phyloP scores from a whole-genome alignment of 306 rosid genomes.

The Casuarina equisetifolia region DNA sequence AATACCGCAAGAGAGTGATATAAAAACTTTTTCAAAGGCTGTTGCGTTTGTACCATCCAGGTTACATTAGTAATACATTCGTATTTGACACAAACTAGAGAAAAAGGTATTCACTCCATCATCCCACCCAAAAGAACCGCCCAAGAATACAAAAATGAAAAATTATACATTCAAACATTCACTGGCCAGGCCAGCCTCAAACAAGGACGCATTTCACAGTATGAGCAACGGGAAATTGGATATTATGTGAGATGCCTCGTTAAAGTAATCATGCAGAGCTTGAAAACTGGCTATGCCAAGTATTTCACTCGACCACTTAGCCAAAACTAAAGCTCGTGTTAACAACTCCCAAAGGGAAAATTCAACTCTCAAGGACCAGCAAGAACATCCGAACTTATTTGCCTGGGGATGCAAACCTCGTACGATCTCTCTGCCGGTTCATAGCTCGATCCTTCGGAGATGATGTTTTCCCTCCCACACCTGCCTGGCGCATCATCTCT shows the following conservation, averaged over 20 bases:
- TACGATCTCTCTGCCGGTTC: constrained; percentile 70
- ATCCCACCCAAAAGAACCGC: constrained; percentile 17
- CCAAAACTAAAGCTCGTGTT: constrained; percentile 43
- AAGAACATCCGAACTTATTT: constrained; percentile 37
- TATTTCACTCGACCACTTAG: constrained; percentile 23
- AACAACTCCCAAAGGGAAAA: constrained; percentile 15
- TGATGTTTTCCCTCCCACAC: constrained; percentile 71
- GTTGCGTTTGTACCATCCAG: constrained; percentile 35
- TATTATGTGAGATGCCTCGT: constrained; percentile 26
- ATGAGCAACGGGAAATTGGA: constrained; percentile 31
- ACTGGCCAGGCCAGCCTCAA: constrained; percentile 27
- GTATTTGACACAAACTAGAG: constrained; percentile 29
- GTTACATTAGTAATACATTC: constrained; percentile 51
- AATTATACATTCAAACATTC: constrained; percentile 36
- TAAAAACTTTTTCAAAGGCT: constrained; percentile 25
- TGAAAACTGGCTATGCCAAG: constrained; percentile 29
- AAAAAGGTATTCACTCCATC: constrained; percentile 32
- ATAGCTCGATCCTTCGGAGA: constrained; percentile 87
- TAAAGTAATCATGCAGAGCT: constrained; percentile 11
- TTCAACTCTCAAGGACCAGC: constrained; percentile 21
- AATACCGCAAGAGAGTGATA: constrained; percentile 26
- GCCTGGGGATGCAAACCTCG: constrained; percentile 93
- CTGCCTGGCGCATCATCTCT: constrained; percentile 99
- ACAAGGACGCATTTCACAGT: constrained; percentile 16
- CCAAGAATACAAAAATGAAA: constrained; percentile 13